Evolutionary conservation across 495 filamentous ascomycete genomes (phyloP).

Genomic region (Neurospora sp.): DNA sequence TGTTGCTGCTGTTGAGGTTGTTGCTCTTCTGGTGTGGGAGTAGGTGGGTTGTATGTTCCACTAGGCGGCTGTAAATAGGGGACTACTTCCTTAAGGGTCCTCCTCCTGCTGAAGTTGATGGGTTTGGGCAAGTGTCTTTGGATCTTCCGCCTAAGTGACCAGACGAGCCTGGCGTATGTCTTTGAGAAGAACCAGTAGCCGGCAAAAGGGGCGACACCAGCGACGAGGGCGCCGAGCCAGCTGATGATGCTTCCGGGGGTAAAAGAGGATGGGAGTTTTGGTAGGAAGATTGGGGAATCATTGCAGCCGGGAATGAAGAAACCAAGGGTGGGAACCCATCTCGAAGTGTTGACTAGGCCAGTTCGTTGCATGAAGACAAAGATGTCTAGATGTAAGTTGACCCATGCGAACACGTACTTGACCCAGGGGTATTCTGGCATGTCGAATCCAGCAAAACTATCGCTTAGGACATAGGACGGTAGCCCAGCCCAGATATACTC

Average conservation of each 20-base stretch:
- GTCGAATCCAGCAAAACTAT: slow-evolving; percentile 9
- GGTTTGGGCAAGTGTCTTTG: slow-evolving; percentile 8
- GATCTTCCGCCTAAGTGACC: slow-evolving; percentile 7
- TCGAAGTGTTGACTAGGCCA: slow-evolving; percentile 29
- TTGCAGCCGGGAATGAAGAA: slow-evolving; percentile 42
- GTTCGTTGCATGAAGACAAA: slow-evolving; percentile 40
- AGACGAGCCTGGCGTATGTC: slow-evolving; percentile 1
- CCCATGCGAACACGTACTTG: slow-evolving; percentile 19
- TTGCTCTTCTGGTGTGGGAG: background rate
- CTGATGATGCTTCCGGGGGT: slow-evolving; percentile 8
- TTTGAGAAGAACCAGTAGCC: slow-evolving; percentile 19
- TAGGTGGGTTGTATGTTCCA: background rate
- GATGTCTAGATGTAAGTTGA: slow-evolving; percentile 35
- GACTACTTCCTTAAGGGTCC: background rate
- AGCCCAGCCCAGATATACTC: slow-evolving; percentile 21
- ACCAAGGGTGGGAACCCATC: slow-evolving; percentile 27
- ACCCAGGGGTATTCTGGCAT: slow-evolving; percentile 13
- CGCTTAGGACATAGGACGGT: slow-evolving; percentile 20
- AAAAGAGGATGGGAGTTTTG: slow-evolving; percentile 19
- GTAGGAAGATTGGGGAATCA: slow-evolving; percentile 34
- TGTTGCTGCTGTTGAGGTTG: background rate
- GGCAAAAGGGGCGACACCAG: slow-evolving; percentile 25
- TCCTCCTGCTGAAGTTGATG: slow-evolving; percentile 5
- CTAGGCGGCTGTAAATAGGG: background rate
- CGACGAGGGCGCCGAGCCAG: slow-evolving; percentile 23